phyloP scores from a whole-genome alignment of 23 red algal species.

The Gracilaria domingensis region DNA sequence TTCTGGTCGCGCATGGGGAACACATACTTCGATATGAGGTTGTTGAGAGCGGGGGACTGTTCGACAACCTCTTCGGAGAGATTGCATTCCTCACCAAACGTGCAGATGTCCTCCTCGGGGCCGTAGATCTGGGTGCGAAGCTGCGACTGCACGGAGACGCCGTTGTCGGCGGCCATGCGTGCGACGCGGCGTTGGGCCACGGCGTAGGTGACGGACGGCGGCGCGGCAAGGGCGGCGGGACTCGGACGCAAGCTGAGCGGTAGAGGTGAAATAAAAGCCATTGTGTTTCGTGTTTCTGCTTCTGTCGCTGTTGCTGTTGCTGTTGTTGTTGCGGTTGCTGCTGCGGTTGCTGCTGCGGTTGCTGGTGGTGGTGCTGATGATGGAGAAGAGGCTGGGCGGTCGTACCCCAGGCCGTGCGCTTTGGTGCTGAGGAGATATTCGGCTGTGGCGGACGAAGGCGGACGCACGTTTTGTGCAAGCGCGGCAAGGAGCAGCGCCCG shows the following conservation, averaged over 20 bases:
- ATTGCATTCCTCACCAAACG: conserved; percentile 56
- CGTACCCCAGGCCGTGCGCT: no score
- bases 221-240: background rate
- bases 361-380: no score
- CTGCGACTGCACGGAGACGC: background rate
- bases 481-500: background rate
- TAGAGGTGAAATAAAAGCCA: conserved; percentile 7
- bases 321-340: no score
- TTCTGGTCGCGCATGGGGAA: conserved; percentile 81
- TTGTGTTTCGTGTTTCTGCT: no score
- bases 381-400: no score
- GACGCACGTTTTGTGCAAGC: conserved; percentile 2
- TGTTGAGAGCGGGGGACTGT: conserved; percentile 42
- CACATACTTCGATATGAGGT: conserved; percentile 59
- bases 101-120: conserved; percentile 63
- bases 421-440: background rate
- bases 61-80: conserved; percentile 45
- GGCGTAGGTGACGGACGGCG: background rate
- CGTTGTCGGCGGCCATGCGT: background rate
- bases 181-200: background rate
- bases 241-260: background rate
- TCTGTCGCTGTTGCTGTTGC: no score
- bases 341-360: no score
- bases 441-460: background rate
- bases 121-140: conserved; percentile 54